phyloP scores from a whole-genome alignment of 257 asterid genomes.

The Eustoma russellianum region DNA sequence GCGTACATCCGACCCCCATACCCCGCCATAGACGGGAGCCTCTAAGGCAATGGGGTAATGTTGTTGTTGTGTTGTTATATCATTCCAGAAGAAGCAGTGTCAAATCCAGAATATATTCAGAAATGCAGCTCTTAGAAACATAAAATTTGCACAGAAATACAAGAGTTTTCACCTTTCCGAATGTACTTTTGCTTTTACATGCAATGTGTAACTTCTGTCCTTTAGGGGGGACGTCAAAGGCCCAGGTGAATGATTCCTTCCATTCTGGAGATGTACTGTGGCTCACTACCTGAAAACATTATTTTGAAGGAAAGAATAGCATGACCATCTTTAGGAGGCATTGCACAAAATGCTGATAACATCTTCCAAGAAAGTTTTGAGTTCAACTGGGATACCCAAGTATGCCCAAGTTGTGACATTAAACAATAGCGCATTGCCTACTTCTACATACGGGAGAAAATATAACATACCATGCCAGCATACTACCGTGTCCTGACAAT shows the following conservation, averaged over 20 bases:
- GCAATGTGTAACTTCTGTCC: slow-evolving; percentile 71
- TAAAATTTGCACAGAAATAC: neutral
- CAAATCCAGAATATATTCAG: neutral
- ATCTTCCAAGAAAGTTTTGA: neutral
- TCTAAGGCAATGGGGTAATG: too few relatives aligned
- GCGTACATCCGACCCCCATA: too few relatives aligned
- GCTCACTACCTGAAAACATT: slow-evolving; percentile 46
- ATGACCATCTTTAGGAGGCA: neutral
- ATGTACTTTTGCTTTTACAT: slow-evolving; percentile 66
- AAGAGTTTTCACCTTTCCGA: slow-evolving; percentile 62
- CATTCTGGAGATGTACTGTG: slow-evolving; percentile 66
- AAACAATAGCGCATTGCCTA: too few relatives aligned
- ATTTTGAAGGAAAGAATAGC: neutral
- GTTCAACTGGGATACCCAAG: too few relatives aligned
- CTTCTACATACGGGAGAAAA: too few relatives aligned
- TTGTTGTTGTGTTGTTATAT: too few relatives aligned
- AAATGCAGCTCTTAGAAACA: neutral
- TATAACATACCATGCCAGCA: too few relatives aligned
- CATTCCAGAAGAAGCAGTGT: neutral
- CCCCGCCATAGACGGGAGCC: too few relatives aligned
- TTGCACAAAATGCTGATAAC: neutral
- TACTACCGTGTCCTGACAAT: too few relatives aligned
- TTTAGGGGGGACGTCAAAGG: slow-evolving; percentile 86
- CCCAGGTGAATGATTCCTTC: slow-evolving; percentile 84
- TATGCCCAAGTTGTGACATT: too few relatives aligned